These are phyloP conservation scores for Picochlorum sp. DNA, from an alignment of 139 green algal genomes.

Conservation along the genomic window DNA sequence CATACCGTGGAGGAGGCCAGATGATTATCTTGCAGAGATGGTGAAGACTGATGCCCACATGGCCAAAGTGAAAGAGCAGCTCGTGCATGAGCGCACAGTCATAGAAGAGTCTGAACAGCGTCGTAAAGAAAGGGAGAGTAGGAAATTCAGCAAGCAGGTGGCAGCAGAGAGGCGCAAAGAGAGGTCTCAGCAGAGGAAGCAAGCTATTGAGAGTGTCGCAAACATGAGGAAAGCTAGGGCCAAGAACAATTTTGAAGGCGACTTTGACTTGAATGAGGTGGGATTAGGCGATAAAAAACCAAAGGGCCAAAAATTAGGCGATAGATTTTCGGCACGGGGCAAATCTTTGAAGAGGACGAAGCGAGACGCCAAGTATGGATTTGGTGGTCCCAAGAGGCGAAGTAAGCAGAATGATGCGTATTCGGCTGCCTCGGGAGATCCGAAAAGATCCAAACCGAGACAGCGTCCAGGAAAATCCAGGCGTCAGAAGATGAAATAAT, in stretches of 20 bases:
- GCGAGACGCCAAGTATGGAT: conserved; percentile 66
- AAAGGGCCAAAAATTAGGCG: conserved; percentile 9
- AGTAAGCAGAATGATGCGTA: conserved; percentile 86
- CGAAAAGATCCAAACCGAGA: neutral
- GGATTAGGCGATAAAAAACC: conserved; percentile 7
- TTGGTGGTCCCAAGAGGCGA: conserved; percentile 74
- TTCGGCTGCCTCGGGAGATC: neutral
- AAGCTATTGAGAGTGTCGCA: conserved; percentile 64
- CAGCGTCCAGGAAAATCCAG: conserved; percentile 1
- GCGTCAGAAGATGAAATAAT: conserved; percentile 1
- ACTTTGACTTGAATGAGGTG: conserved; percentile 67
- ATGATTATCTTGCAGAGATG: conserved; percentile 97
- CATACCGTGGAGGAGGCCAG: conserved; percentile 65
- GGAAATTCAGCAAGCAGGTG: conserved; percentile 85
- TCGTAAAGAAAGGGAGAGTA: conserved; percentile 82
- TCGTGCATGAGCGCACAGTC: conserved; percentile 73
- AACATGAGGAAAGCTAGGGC: conserved; percentile 61
- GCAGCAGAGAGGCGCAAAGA: conserved; percentile 79
- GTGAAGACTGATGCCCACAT: conserved; percentile 97
- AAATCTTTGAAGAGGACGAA: conserved; percentile 49
- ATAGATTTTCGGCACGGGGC: conserved; percentile 18
- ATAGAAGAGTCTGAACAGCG: conserved; percentile 70
- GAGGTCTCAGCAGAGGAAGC: conserved; percentile 72
- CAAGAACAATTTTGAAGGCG: conserved; percentile 38
- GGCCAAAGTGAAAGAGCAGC: conserved; percentile 75